phyloP scores from a whole-genome alignment of 140 eudicot species.

The Cichorium intybus region DNA sequence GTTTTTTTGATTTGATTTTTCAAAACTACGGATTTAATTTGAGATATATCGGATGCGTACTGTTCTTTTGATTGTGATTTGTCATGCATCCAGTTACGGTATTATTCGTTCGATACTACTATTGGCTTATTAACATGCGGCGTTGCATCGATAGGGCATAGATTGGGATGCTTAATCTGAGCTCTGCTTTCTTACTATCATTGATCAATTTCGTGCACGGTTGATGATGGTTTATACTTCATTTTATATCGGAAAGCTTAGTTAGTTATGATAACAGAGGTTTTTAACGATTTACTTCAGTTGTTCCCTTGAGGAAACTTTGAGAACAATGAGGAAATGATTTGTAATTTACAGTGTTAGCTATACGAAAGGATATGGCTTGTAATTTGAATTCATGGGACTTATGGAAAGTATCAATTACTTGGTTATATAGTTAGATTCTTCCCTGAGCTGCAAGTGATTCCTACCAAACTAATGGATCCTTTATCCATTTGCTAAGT shows the following conservation, averaged over 20 bases:
- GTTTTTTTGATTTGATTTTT: background rate
- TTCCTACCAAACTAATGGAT: background rate
- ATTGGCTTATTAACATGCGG: background rate
- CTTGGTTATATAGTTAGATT: constrained; percentile 1
- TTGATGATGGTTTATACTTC: constrained; percentile 1
- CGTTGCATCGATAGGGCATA: constrained; percentile 5
- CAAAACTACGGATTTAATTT: background rate
- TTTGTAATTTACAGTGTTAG: background rate
- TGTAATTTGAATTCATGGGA: background rate
- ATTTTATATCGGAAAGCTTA: constrained; percentile 1
- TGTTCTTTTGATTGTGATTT: background rate
- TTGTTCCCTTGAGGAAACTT: background rate
- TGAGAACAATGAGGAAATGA: background rate
- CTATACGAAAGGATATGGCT: background rate
- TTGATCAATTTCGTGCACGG: background rate
- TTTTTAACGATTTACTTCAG: constrained; percentile 4
- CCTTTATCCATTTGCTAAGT: background rate
- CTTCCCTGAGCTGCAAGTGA: background rate
- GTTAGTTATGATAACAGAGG: constrained; percentile 1
- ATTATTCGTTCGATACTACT: background rate
- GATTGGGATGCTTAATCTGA: constrained; percentile 6
- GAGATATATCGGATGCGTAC: background rate
- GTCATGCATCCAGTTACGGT: background rate
- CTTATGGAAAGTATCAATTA: constrained; percentile 5
- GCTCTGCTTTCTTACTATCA: background rate